Conservation (phyloP, 2,329 filamentous ascomycete species). For the Pseudogymnoascus destructans region DNA sequence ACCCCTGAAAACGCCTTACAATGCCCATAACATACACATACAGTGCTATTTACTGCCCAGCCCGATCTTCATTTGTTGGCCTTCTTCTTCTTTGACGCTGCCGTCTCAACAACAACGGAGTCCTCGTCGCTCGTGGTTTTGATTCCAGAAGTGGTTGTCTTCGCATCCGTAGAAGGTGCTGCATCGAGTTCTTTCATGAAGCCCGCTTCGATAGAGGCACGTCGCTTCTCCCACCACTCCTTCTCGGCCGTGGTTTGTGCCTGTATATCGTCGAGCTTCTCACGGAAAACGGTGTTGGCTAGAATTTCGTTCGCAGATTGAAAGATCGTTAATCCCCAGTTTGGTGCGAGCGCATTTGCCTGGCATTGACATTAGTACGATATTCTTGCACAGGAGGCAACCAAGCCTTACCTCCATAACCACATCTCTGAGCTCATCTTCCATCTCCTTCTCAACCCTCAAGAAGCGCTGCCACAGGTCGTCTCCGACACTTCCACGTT, state of each 20-base stretch:
- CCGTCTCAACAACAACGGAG: slow-evolving; percentile 61
- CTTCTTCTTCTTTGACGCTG: slow-evolving; percentile 46
- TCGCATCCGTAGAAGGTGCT: slow-evolving; percentile 37
- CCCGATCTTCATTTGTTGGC: slow-evolving; percentile 41
- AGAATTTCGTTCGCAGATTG: slow-evolving; percentile 95
- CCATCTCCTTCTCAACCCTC: slow-evolving; percentile 92
- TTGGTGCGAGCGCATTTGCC: slow-evolving; percentile 80
- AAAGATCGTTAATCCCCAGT: slow-evolving; percentile 93
- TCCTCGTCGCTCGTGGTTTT: slow-evolving; percentile 51
- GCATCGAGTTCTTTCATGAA: slow-evolving; percentile 78
- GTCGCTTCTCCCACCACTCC: slow-evolving; percentile 85
- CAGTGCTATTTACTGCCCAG: slow-evolving; percentile 5
- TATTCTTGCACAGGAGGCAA: background rate
- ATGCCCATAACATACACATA: slow-evolving; percentile 10
- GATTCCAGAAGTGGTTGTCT: slow-evolving; percentile 27
- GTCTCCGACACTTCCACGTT: slow-evolving; percentile 86
- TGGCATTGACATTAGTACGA: slow-evolving; percentile 29
- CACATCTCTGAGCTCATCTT: slow-evolving; percentile 88
- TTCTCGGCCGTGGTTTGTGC: slow-evolving; percentile 59
- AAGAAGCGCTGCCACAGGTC: slow-evolving; percentile 89
- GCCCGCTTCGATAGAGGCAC: slow-evolving; percentile 55
- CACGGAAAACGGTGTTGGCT: slow-evolving; percentile 65
- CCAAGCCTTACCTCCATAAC: slow-evolving; percentile 61
- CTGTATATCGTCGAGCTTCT: slow-evolving; percentile 63
- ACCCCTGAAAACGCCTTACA: slow-evolving; percentile 5